These are phyloP conservation scores for Polytolypa hystricis DNA, from an alignment of 2,329 filamentous ascomycete species.

Conservation along the genomic window DNA sequence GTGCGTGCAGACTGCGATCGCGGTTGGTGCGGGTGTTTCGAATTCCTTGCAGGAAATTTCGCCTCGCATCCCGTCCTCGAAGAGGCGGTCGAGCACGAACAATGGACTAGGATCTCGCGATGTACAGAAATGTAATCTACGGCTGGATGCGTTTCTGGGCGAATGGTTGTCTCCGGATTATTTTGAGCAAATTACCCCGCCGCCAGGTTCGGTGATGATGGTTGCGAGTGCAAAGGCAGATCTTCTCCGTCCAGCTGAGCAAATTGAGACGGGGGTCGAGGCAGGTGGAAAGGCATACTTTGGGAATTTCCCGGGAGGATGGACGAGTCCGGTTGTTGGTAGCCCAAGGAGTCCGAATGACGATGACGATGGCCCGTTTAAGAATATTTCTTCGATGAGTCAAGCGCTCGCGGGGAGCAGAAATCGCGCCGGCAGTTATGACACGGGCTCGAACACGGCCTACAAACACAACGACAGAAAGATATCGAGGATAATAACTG, in stretches of 20 bases:
- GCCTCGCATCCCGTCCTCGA: neutral
- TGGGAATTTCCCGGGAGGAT: conserved; percentile 46
- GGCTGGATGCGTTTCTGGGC: conserved; percentile 83
- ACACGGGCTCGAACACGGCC: conserved; percentile 22
- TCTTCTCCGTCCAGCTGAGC: conserved; percentile 63
- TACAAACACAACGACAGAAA: conserved; percentile 13
- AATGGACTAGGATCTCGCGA: conserved; percentile 12
- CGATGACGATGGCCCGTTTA: conserved; percentile 17
- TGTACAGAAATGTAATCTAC: conserved; percentile 36
- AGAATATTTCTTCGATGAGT: conserved; percentile 25
- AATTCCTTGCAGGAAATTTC: conserved; percentile 27
- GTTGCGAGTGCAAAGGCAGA: conserved; percentile 80
- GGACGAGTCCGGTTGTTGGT: conserved; percentile 33
- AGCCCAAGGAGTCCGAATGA: conserved; percentile 13
- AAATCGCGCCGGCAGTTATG: conserved; percentile 39
- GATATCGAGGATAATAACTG: conserved; percentile 24
- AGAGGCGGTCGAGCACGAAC: conserved; percentile 11
- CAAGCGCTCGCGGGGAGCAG: conserved; percentile 29
- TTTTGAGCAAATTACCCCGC: conserved; percentile 82
- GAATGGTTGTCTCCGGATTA: conserved; percentile 94
- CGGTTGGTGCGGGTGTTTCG: conserved; percentile 72
- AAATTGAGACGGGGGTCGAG: conserved; percentile 35
- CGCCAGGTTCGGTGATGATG: conserved; percentile 78
- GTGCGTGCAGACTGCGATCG: conserved; percentile 85
- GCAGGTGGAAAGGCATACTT: conserved; percentile 25